Evolutionary conservation across 495 filamentous ascomycete genomes (phyloP), one percentile per base, ranked within the genome.

Genomic region (Penicillium psychrofluorescens): DNA sequence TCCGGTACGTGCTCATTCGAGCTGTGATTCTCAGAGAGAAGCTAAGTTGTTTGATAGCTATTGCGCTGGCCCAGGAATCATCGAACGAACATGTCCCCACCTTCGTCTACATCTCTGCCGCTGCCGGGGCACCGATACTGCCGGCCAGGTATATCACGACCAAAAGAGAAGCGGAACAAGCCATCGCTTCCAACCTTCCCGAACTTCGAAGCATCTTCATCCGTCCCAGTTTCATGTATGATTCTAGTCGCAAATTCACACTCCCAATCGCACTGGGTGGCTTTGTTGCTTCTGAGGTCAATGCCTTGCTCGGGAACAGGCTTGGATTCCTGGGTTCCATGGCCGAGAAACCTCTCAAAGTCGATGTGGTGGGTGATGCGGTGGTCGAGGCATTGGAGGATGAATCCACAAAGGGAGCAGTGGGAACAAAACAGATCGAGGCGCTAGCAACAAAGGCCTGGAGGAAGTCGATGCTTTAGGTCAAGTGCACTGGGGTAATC

Each of bases 71-170:
- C 9, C 80, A 85, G 56, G 87, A 95, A 66, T 79, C 89, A 8
- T 73, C 71, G 15, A 60, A 57, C 31, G 77, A 78, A 37, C 74
- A 80, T 29, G 81, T 86, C 29, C 64, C 74, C 11, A 75, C 79
- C 0, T 95, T 95, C 55, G 79, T 84, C 36, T 98, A 84, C 70
- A 82, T 98, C 39, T 95, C 88, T 29, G 92, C 92, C 10, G 86
- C 88, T 0, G 87, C 74, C 10, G 90, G 89, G 2, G 86, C 88
- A 13, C 86, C 90, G 11, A 67, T 92, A 14, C 75, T 98, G 40
- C 92, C 92, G 14, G 54, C 63, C 8, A 77, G 92, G 54, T 98
- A 98, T 55, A 89, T 98, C 55, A 79, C 74, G 22, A 95, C 91
- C 12, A 98, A 98, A 63, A 68, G 92, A 38, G 88, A 95, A 57